Percentiles rank a stretch among this genome's conserved stretches.
These are phyloP conservation scores for Rhodosporidiobolus sp. DNA, from an alignment of 768 basidiomycete species.

Conservation along the genomic window DNA sequence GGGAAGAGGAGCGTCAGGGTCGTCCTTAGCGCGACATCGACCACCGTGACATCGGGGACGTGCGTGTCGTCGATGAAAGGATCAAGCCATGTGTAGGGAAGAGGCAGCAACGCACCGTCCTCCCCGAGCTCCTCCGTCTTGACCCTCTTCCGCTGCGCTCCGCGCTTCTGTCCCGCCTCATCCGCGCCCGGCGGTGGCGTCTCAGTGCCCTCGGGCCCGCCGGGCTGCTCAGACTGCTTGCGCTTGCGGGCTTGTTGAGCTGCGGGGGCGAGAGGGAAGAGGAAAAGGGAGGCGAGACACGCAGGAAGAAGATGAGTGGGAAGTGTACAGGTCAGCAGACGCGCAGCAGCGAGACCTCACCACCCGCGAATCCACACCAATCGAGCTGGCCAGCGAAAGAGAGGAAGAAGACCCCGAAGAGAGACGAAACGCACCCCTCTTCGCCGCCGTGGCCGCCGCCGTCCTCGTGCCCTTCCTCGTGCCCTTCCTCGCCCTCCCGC, in stretches of 20 bases:
- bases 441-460: conserved; percentile 1
- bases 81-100: no score
- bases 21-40: not conserved
- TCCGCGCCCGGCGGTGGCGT: not conserved
- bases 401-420: no score
- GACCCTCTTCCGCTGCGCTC: not conserved
- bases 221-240: conserved; percentile 8
- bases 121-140: conserved; percentile 10
- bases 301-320: not conserved
- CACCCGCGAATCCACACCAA: no score
- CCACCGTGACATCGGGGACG: not conserved
- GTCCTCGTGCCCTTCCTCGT: not conserved
- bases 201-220: not conserved
- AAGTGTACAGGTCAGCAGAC: not conserved
- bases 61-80: no score
- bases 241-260: conserved; percentile 10
- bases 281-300: not conserved
- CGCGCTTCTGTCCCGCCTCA: not conserved
- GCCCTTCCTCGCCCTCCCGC: not conserved
- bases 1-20: not conserved
- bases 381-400: no score
- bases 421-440: not conserved
- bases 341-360: not conserved
- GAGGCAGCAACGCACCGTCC: not conserved
- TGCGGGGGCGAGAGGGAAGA: not conserved